These are phyloP conservation scores for Cornus suecica DNA, from an alignment of 148 eudicot genomes.

Conservation along the genomic window DNA sequence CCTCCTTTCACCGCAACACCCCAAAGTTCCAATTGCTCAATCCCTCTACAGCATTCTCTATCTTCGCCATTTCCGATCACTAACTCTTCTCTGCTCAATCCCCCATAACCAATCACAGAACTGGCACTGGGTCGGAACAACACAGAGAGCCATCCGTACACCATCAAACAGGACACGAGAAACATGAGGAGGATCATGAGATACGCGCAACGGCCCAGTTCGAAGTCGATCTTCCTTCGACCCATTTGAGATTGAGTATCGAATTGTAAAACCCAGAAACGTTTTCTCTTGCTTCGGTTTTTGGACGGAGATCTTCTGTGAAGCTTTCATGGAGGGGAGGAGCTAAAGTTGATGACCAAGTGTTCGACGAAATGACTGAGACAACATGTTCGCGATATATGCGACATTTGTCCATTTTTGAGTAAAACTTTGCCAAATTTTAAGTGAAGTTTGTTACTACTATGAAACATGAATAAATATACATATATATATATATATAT, in stretches of 20 bases:
- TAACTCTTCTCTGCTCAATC: neutral
- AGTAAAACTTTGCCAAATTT: too few species aligned
- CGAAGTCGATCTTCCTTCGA: neutral
- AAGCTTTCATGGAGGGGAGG: neutral
- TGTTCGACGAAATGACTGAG: neutral
- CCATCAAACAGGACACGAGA: neutral
- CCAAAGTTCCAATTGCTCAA: conserved; percentile 30
- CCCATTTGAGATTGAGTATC: neutral
- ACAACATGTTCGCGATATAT: too few species aligned
- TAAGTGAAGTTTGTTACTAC: too few species aligned
- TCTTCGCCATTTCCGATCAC: neutral
- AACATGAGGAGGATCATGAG: neutral
- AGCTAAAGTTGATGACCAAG: neutral
- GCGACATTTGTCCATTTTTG: too few species aligned
- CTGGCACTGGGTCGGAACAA: neutral
- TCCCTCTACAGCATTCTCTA: conserved; percentile 26
- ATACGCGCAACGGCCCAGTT: neutral
- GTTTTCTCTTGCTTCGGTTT: neutral
- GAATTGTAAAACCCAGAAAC: neutral
- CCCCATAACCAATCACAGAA: neutral
- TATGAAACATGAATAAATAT: too few species aligned
- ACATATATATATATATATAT: too few species aligned
- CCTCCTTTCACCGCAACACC: conserved; percentile 34
- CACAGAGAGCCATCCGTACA: neutral
- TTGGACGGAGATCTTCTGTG: neutral